Evolutionary conservation across 2,329 filamentous ascomycete genomes (phyloP).

Genomic region (Berkeleyomyces rouxiae): DNA sequence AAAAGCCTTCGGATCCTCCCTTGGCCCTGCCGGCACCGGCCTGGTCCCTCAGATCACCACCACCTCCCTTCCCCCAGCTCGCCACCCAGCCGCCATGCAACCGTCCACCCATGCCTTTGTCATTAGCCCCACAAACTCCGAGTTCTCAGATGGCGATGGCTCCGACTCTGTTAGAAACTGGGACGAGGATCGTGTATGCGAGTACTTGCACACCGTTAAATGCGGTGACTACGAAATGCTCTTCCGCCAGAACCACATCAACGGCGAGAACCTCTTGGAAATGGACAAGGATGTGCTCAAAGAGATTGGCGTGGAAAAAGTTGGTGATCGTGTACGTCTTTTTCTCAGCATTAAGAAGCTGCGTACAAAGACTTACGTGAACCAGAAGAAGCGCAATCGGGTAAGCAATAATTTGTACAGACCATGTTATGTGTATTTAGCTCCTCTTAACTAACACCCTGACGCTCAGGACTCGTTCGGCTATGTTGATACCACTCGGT

Average conservation of each 20-base stretch:
- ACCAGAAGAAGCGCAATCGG: conserved; percentile 70
- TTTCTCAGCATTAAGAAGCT: conserved; percentile 74
- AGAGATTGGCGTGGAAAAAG: conserved; percentile 96
- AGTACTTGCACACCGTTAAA: conserved; percentile 81
- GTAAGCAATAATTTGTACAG: conserved; percentile 31
- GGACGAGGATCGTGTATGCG: conserved; percentile 81
- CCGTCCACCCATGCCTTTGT: conserved; percentile 9
- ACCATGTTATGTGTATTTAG: not conserved
- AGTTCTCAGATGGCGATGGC: conserved; percentile 63
- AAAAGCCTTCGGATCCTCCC: conserved; percentile 48
- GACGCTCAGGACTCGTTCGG: conserved; percentile 60
- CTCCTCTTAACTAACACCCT: not conserved
- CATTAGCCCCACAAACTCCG: conserved; percentile 11
- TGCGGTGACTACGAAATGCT: conserved; percentile 86
- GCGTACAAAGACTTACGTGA: conserved; percentile 57
- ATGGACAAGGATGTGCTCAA: conserved; percentile 93
- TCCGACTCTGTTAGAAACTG: conserved; percentile 66
- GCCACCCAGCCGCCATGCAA: conserved; percentile 19
- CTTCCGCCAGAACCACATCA: conserved; percentile 88
- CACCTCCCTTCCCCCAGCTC: conserved; percentile 30
- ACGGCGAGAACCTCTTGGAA: conserved; percentile 88
- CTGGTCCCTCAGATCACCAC: conserved; percentile 32
- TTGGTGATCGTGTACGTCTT: conserved; percentile 86
- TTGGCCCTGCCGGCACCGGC: conserved; percentile 33
- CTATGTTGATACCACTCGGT: conserved; percentile 55